Conservation (phyloP, 805 yeast species). For the Clavispora fructus region DNA sequence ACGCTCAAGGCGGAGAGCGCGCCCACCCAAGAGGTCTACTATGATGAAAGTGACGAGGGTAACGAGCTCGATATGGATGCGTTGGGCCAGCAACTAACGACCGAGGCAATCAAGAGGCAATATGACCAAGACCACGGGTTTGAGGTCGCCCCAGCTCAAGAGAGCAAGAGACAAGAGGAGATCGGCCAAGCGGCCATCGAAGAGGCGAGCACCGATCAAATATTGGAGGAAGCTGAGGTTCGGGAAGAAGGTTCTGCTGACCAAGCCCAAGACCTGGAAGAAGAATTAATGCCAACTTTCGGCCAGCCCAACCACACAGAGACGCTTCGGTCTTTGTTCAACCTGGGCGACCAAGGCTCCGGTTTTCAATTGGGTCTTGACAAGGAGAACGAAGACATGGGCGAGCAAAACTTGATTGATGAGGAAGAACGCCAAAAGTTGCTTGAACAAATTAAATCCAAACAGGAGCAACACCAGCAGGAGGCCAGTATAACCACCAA, state of each 20-base stretch:
- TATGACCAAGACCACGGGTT: slow-evolving; percentile 22
- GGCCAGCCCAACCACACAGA: slow-evolving; percentile 48
- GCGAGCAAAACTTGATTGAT: slow-evolving; percentile 4
- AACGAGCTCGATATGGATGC: slow-evolving; percentile 33
- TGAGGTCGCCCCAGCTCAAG: slow-evolving; percentile 4
- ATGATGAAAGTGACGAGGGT: slow-evolving; percentile 37
- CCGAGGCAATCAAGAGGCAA: slow-evolving; percentile 23
- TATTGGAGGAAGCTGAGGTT: background rate
- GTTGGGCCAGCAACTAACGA: slow-evolving; percentile 19
- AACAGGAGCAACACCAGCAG: slow-evolving; percentile 23
- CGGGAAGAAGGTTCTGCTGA: background rate
- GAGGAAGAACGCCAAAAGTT: slow-evolving; percentile 20
- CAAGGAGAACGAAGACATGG: slow-evolving; percentile 19
- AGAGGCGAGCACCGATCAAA: background rate
- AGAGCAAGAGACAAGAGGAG: background rate
- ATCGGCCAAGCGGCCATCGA: no score
- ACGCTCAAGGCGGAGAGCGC: slow-evolving; percentile 15
- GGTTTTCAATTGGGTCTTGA: slow-evolving; percentile 37
- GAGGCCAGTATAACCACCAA: slow-evolving; percentile 8
- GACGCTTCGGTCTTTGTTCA: slow-evolving; percentile 55
- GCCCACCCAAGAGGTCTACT: slow-evolving; percentile 25
- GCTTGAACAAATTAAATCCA: slow-evolving; percentile 26
- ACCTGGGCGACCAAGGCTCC: slow-evolving; percentile 23
- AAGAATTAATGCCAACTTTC: slow-evolving; percentile 54
- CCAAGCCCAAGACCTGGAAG: slow-evolving; percentile 8